Evolutionary conservation across 2,329 filamentous ascomycete species (phyloP).

Genomic region (Aspergillus awamori): DNA sequence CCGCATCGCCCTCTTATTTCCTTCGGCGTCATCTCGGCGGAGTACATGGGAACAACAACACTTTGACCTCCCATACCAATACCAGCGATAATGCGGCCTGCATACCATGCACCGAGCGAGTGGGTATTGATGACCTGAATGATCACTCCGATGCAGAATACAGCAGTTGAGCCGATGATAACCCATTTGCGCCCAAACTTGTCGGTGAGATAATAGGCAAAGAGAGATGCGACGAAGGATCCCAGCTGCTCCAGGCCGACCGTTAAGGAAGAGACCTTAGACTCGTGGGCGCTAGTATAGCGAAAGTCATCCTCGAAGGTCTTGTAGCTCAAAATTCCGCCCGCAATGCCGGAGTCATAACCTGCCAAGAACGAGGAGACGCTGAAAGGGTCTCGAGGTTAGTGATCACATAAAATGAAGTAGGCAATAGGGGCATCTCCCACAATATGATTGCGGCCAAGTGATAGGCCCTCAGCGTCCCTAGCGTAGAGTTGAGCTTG

Average conservation of each 20-base stretch:
- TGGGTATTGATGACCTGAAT: conserved; percentile 54
- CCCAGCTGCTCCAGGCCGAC: conserved; percentile 55
- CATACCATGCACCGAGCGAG: conserved; percentile 50
- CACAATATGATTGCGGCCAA: conserved; percentile 1
- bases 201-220: conserved; percentile 51
- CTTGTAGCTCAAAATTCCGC: conserved; percentile 49
- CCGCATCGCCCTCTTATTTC: conserved; percentile 46
- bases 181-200: conserved; percentile 49
- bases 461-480: neutral
- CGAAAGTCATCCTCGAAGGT: conserved; percentile 48
- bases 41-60: conserved; percentile 45
- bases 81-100: conserved; percentile 51
- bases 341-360: conserved; percentile 41
- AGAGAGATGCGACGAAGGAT: conserved; percentile 55
- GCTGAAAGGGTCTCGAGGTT: neutral
- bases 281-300: conserved; percentile 41
- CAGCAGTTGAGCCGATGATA: conserved; percentile 47
- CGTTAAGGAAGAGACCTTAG: conserved; percentile 50
- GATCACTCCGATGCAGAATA: conserved; percentile 44
- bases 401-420: neutral
- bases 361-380: conserved; percentile 32
- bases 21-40: conserved; percentile 48
- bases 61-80: conserved; percentile 52
- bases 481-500: neutral
- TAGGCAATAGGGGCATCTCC: neutral